These are phyloP conservation scores for Fusarium graminum DNA, from an alignment of 2,329 filamentous ascomycete species.

Conservation along the genomic window DNA sequence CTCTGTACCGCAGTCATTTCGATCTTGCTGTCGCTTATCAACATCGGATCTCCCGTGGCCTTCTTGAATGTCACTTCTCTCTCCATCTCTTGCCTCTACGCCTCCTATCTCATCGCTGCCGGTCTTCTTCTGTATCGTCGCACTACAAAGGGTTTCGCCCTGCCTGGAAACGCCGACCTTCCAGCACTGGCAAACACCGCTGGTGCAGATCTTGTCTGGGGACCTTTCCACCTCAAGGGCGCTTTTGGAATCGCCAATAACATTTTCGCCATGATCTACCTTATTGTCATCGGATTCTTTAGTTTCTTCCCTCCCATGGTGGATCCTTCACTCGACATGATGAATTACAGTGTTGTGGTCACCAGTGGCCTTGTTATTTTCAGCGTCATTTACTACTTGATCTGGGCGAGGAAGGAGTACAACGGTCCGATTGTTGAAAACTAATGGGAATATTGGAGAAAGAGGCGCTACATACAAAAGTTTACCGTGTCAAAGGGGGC, in stretches of 20 bases:
- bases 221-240: constrained; percentile 67
- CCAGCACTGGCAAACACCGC: constrained; percentile 50
- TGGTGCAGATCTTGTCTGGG: constrained; percentile 59
- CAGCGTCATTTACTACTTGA: constrained; percentile 61
- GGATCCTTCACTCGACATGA: constrained; percentile 51
- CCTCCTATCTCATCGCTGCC: constrained; percentile 51
- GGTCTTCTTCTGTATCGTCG: constrained; percentile 50
- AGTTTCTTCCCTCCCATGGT: constrained; percentile 63
- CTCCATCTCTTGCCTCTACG: constrained; percentile 50
- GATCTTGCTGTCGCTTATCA: constrained; percentile 52
- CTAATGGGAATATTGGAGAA: background rate
- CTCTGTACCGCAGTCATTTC: constrained; percentile 47
- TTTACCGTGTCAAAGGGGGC: background rate
- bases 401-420: constrained; percentile 59
- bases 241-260: constrained; percentile 67
- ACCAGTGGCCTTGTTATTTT: constrained; percentile 59
- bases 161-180: constrained; percentile 43
- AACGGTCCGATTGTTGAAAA: constrained; percentile 58
- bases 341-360: constrained; percentile 64
- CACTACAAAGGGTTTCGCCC: constrained; percentile 45
- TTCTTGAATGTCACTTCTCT: constrained; percentile 52
- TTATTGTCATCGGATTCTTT: constrained; percentile 68
- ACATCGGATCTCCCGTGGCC: constrained; percentile 51
- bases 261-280: constrained; percentile 64
- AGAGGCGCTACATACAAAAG: background rate